Evolutionary conservation across 768 basidiomycete genomes (phyloP).

Genomic region (Trametes elegans): DNA sequence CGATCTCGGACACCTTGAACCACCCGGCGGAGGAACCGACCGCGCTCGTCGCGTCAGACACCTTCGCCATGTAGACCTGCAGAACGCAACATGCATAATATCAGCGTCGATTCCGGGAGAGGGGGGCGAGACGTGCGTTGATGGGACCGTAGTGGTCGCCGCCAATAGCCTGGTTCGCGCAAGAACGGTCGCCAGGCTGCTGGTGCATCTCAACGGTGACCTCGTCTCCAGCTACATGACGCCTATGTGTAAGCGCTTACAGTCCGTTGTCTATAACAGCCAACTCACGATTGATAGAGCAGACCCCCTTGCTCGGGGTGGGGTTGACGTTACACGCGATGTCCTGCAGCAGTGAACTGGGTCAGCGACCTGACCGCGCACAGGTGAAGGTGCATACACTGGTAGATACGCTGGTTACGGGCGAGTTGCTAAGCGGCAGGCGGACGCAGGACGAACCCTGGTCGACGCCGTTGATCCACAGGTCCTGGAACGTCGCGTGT

Average conservation of each 20-base stretch:
- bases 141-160: conserved; percentile 52
- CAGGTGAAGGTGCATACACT: conserved; percentile 30
- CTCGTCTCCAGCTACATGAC: conserved; percentile 39
- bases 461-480: conserved; percentile 52
- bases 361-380: neutral
- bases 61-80: conserved; percentile 51
- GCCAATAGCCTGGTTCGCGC: conserved; percentile 47
- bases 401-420: conserved; percentile 41
- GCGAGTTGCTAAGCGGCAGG: conserved; percentile 43
- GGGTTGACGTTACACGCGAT: conserved; percentile 47
- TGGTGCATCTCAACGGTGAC: conserved; percentile 57
- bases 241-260: neutral
- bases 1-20: conserved; percentile 53
- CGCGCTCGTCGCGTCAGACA: conserved; percentile 43
- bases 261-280: neutral
- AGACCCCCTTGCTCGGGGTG: conserved; percentile 35
- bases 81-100: too few species aligned
- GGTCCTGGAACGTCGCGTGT: conserved; percentile 53
- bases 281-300: conserved; percentile 40
- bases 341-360: conserved; percentile 30
- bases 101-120: too few species aligned
- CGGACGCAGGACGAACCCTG: conserved; percentile 47
- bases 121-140: conserved; percentile 25
- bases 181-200: conserved; percentile 46
- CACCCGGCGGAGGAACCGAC: conserved; percentile 41